phyloP scores from a whole-genome alignment of 2,329 filamentous ascomycete species.

The Cladosporium sp. region DNA sequence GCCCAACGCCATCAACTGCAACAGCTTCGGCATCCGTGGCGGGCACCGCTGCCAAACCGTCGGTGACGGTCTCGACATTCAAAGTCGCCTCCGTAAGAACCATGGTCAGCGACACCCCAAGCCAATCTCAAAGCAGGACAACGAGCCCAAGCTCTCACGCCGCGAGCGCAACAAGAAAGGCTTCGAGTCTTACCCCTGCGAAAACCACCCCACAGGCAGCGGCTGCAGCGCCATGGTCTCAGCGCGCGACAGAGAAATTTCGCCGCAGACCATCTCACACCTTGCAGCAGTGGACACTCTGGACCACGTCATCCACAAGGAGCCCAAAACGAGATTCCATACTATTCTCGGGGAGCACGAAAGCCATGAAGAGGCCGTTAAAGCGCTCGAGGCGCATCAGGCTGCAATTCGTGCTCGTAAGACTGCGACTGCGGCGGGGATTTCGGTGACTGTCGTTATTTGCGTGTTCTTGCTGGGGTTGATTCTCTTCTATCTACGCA shows the following conservation, averaged over 20 bases:
- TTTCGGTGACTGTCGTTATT: not conserved
- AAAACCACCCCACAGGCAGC: not conserved
- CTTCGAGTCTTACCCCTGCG: not conserved
- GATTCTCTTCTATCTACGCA: not conserved
- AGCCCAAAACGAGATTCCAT: not conserved
- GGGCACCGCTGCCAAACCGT: not conserved
- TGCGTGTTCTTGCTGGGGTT: not conserved
- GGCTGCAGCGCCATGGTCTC: not conserved
- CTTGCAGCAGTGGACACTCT: not conserved
- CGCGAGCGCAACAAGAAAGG: not conserved
- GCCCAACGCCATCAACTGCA: not conserved
- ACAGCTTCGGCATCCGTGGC: not conserved
- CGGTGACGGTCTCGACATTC: not conserved
- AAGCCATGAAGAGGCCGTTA: not conserved
- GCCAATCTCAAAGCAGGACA: not conserved
- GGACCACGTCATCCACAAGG: not conserved
- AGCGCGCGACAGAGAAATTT: not conserved
- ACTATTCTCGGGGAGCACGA: not conserved
- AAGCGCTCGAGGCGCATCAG: not conserved
- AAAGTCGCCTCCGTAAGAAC: not conserved
- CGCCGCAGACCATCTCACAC: not conserved
- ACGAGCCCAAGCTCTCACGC: not conserved
- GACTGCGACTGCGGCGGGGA: not conserved
- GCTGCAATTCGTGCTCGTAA: not conserved
- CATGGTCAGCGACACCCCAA: not conserved